Conservation (phyloP, 2,329 filamentous ascomycete genomes). For the Emmonsiellopsis sp. region DNA sequence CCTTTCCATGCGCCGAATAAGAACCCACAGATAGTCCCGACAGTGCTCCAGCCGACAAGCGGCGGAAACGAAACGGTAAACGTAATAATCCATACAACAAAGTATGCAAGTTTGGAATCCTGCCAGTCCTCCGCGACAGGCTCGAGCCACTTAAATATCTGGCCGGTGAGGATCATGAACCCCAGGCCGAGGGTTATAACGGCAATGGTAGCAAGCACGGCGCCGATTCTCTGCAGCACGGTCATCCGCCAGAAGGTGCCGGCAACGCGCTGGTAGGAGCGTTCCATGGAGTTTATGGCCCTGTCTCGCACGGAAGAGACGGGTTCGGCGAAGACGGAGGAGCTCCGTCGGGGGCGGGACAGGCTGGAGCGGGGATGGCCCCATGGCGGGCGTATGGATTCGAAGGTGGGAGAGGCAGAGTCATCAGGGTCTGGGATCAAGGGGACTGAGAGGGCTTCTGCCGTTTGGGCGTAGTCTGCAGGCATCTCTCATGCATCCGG, state of each 20-base stretch:
- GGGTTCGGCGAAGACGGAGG: slow-evolving; percentile 26
- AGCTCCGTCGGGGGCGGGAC: slow-evolving; percentile 25
- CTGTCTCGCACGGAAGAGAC: slow-evolving; percentile 28
- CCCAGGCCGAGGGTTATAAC: slow-evolving; percentile 53
- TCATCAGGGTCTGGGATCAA: slow-evolving; percentile 30
- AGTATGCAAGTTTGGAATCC: slow-evolving; percentile 59
- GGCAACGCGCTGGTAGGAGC: slow-evolving; percentile 22
- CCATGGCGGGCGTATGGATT: slow-evolving; percentile 43
- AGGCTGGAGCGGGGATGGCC: slow-evolving; percentile 34
- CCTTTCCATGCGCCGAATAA: slow-evolving; percentile 63
- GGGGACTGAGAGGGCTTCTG: slow-evolving; percentile 45
- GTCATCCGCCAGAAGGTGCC: slow-evolving; percentile 33
- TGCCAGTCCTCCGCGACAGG: slow-evolving; percentile 72
- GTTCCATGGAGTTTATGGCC: slow-evolving; percentile 28
- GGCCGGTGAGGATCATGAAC: slow-evolving; percentile 68
- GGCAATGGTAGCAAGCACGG: slow-evolving; percentile 43
- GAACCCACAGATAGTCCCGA: slow-evolving; percentile 60
- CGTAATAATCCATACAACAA: slow-evolving; percentile 65
- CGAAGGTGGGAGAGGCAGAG: slow-evolving; percentile 38
- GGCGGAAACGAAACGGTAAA: slow-evolving; percentile 78
- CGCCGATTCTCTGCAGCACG: slow-evolving; percentile 52
- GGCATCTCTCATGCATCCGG: slow-evolving; percentile 24
- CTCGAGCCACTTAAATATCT: slow-evolving; percentile 66
- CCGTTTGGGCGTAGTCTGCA: slow-evolving; percentile 43
- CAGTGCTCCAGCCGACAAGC: slow-evolving; percentile 76